These are phyloP conservation scores for Xylaria grammica DNA, from an alignment of 495 filamentous ascomycete species.

Conservation along the genomic window DNA sequence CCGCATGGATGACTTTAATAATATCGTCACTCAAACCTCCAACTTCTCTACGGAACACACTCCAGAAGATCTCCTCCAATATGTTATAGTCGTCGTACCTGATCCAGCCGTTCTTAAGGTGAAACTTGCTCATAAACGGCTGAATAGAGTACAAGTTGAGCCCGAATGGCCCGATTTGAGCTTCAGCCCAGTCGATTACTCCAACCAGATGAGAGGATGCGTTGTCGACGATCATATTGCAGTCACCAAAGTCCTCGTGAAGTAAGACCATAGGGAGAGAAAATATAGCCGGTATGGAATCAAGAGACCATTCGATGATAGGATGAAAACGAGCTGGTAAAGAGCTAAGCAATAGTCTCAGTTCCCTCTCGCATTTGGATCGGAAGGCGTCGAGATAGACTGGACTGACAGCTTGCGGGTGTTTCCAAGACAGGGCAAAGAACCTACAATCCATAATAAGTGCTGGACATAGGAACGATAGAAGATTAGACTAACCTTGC, in stretches of 20 bases:
- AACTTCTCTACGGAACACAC: conserved; percentile 37
- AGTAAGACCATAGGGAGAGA: conserved; percentile 50
- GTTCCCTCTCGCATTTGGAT: conserved; percentile 30
- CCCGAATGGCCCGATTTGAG: conserved; percentile 46
- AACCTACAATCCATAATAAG: conserved; percentile 11
- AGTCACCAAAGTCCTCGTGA: conserved; percentile 43
- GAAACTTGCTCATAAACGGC: conserved; percentile 40
- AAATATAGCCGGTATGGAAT: conserved; percentile 38
- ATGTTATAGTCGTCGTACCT: conserved; percentile 42
- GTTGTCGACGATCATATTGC: conserved; percentile 48
- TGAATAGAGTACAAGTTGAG: conserved; percentile 46
- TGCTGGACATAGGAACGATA: neutral
- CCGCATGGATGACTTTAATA: conserved; percentile 40
- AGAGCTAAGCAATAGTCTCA: conserved; percentile 35
- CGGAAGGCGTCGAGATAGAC: conserved; percentile 4
- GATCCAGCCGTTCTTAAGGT: conserved; percentile 44
- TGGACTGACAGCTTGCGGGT: conserved; percentile 11
- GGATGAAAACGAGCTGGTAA: conserved; percentile 45
- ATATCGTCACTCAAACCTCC: conserved; percentile 38
- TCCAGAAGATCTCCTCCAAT: conserved; percentile 45
- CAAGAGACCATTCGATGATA: conserved; percentile 38
- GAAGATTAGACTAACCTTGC: conserved; percentile 10
- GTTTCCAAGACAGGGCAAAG: conserved; percentile 16
- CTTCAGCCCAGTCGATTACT: conserved; percentile 52
- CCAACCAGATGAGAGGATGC: conserved; percentile 41